These are phyloP conservation scores for Umbellularia californica DNA, from an alignment of 164 flowering plant species.

Conservation along the genomic window DNA sequence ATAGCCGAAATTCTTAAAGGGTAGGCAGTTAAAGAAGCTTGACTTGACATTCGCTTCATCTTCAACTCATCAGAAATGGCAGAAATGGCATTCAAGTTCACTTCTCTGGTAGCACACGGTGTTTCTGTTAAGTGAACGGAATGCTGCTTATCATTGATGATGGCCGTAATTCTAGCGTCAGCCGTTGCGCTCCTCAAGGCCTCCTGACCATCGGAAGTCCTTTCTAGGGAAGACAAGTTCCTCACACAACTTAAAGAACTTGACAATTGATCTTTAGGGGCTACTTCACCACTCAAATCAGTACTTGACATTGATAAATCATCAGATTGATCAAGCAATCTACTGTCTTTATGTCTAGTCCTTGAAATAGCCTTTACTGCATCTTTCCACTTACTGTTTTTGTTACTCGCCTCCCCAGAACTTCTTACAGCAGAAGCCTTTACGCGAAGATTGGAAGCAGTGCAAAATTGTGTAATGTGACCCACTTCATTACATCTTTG, in stretches of 20 bases:
- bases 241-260: conserved; percentile 5
- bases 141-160: background rate
- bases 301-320: conserved; percentile 34
- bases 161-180: conserved; percentile 22
- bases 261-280: conserved; percentile 32
- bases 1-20: conserved; percentile 37
- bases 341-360: conserved; percentile 42
- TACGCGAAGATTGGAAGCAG: conserved; percentile 29
- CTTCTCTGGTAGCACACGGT: conserved; percentile 14
- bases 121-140: conserved; percentile 18
- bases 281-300: conserved; percentile 29
- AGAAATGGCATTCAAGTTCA: conserved; percentile 8
- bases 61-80: conserved; percentile 20
- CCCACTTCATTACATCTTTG: conserved; percentile 47
- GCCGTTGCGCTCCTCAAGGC: conserved; percentile 10
- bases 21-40: conserved; percentile 14
- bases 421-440: conserved; percentile 35
- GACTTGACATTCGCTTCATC: conserved; percentile 19
- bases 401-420: conserved; percentile 33
- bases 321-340: conserved; percentile 35
- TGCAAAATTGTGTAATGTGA: conserved; percentile 41
- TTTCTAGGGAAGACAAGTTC: background rate
- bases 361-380: conserved; percentile 52
- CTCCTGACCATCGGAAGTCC: conserved; percentile 2
- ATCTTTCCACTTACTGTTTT: conserved; percentile 49